Conservation (phyloP, 495 filamentous ascomycete species). For the Bacidia rubella region DNA sequence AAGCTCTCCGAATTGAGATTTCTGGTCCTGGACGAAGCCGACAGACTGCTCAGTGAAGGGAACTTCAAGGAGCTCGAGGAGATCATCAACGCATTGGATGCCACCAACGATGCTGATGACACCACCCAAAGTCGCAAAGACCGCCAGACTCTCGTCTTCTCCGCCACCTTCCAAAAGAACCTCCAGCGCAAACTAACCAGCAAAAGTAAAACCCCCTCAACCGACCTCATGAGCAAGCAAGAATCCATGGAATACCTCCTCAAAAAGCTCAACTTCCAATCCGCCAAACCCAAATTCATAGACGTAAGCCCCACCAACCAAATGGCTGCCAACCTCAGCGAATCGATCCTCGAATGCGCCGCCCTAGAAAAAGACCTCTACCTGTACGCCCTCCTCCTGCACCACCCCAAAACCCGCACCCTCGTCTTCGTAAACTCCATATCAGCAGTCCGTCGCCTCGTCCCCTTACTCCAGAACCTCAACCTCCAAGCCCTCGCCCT, state of each 20-base stretch:
- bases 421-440: constrained; percentile 95
- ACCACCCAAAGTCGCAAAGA: constrained; percentile 10
- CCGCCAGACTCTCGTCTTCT: constrained; percentile 89
- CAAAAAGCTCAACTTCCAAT: constrained; percentile 75
- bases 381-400: constrained; percentile 74
- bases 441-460: constrained; percentile 74
- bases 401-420: constrained; percentile 64
- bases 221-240: constrained; percentile 50
- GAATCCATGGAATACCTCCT: constrained; percentile 89
- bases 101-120: constrained; percentile 24
- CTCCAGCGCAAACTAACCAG: constrained; percentile 81
- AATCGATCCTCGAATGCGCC: constrained; percentile 81
- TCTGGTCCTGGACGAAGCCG: constrained; percentile 87
- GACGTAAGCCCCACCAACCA: constrained; percentile 79
- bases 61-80: constrained; percentile 90
- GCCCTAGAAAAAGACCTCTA: constrained; percentile 96
- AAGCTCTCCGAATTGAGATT: constrained; percentile 62
- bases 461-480: constrained; percentile 72
- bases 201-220: constrained; percentile 41
- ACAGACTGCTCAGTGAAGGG: constrained; percentile 80
- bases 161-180: constrained; percentile 83
- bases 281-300: constrained; percentile 73
- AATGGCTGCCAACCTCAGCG: constrained; percentile 74
- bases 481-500: constrained; percentile 63
- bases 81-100: constrained; percentile 63